Base-by-base conservation (phyloP, 257 asterid genomes). In the Solanum dulcamara region DNA sequence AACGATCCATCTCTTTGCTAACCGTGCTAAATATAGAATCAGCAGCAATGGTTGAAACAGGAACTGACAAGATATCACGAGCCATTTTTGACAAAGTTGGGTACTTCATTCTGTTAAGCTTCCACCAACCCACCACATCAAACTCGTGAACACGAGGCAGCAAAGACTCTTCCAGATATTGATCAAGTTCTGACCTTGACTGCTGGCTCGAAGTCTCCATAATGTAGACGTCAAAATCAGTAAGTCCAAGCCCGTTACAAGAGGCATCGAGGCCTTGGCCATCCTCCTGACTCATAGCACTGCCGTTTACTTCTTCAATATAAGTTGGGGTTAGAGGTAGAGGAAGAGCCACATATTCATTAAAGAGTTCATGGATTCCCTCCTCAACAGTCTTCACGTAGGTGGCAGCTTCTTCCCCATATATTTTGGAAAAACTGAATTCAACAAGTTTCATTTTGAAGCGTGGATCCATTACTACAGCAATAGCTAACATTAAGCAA, bases 71-170 rank as follows among this genome's bases (percentile, higher is more conserved):
- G 40, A 97, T 92, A 81, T 97, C 98, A 0, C 98, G 91, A 1
- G 98, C 99, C 99, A 97, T 95, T 91, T 92, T 95, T 9, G 99
- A 97, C 1, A 97, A 95, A 0, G 98, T 94, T 1, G 99, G 99
- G 84, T 94, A 95, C 92, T 94, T 97, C 85, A 87, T 87, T 82
- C 96, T 81, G 91, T 97, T 95, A 26, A 92, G 81, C 74, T 95
- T 94, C 99, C 99, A 97, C 98, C 98, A 97, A 13, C 98, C 97
- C 10, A 95, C 64, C 37, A 95, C 98, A 37, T 97, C 98, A 79
- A 97, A 97, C 15, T 95, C 98, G 17, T 93, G 97, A 4, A 93
- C 98, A 0, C 99, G 93, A 1, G 98, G 99, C 90, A 95, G 35
- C 20, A 97, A 84, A 2, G 99, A 95, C 91, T 97, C 99, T 92